Evolutionary conservation across 495 filamentous ascomycete species (phyloP), one percentile per base, ranked within the genome.

Genomic region (Aspergillus sclerotioniger): DNA sequence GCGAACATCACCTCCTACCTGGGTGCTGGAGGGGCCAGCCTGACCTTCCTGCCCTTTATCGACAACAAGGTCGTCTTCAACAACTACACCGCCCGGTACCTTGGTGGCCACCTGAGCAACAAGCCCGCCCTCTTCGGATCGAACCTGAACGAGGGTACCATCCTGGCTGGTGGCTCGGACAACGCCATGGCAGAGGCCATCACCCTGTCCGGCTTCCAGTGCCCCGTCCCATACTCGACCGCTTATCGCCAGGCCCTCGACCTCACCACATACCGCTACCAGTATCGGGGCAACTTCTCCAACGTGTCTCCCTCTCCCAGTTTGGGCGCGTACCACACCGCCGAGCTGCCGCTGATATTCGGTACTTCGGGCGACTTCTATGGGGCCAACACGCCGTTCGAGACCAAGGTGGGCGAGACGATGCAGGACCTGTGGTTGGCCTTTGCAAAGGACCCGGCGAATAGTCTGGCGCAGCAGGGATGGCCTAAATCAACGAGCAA

Each of bases 21-120:
- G 9, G 54, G 43, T 9, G 17, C 46, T 47, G 28, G 31, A 37
- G 46, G 28, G n/a, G 28, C 43, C 10, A 4, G 33, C 16, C 25
- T 19, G 13, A 35, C 29, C 28, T 35, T 35, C 28, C 15, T 15
- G 17, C 52, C 37, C 10, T 41, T 41, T 13, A 41, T 41, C 32
- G 51, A 60, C 44, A 41, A 60, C 37, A 44, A 19, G 25, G 45
- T 31, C 25, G 43, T 60, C 52, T 48, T 55, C 44, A 32, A 25
- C 32, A 79, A 82, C 54, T 78, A 79, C 52, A 78, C 76, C 28
- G 32, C 33, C 31, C 59, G 66, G 16, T 53, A 55, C 37, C 39
- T 19, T 1, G 17, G 17, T 12, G 47, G 60, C 54, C 25, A 51
- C 50, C 39, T 59, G 55, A 13, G 37, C 60, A 16, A 44, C 37